phyloP scores from a whole-genome alignment of 305 asterid genomes.

The Ilex paraguariensis region DNA sequence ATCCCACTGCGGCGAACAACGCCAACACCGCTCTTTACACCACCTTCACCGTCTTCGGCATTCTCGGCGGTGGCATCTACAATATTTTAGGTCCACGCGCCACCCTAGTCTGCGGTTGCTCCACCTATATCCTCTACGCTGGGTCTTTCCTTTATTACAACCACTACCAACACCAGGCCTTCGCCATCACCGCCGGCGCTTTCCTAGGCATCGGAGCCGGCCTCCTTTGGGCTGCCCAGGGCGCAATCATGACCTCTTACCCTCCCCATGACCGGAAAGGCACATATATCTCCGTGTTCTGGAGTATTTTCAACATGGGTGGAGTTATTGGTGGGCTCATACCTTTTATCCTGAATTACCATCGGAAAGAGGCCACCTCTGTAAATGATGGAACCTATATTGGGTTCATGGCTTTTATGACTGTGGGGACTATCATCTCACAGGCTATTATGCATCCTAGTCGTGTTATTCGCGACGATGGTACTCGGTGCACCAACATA shows the following conservation, averaged over 20 bases:
- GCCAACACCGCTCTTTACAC: constrained; percentile 97
- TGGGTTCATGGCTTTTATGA: constrained; percentile 85
- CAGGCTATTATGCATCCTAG: constrained; percentile 70
- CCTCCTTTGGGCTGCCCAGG: constrained; percentile 84
- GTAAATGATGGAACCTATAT: constrained; percentile 90
- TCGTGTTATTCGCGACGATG: constrained; percentile 59
- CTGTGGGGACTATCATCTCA: constrained; percentile 52
- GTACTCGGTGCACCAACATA: constrained; percentile 65
- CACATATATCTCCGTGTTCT: constrained; percentile 65
- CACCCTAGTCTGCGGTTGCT: constrained; percentile 62
- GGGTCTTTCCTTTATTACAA: constrained; percentile 85
- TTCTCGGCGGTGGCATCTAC: constrained; percentile 85
- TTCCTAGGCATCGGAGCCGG: constrained; percentile 88
- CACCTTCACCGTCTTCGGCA: constrained; percentile 72
- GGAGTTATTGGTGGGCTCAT: constrained; percentile 91
- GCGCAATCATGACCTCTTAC: constrained; percentile 90
- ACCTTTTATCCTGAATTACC: constrained; percentile 54
- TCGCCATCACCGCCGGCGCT: constrained; percentile 77
- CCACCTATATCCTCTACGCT: constrained; percentile 75
- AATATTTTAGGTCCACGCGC: constrained; percentile 76
- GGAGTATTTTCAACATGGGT: constrained; percentile 89
- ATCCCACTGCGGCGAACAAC: constrained; percentile 76
- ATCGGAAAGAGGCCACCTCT: constrained; percentile 47
- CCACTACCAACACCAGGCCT: constrained; percentile 63
- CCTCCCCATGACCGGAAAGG: constrained; percentile 85